phyloP scores from a whole-genome alignment of 306 rosid genomes.

The Trifolium dubium region DNA sequence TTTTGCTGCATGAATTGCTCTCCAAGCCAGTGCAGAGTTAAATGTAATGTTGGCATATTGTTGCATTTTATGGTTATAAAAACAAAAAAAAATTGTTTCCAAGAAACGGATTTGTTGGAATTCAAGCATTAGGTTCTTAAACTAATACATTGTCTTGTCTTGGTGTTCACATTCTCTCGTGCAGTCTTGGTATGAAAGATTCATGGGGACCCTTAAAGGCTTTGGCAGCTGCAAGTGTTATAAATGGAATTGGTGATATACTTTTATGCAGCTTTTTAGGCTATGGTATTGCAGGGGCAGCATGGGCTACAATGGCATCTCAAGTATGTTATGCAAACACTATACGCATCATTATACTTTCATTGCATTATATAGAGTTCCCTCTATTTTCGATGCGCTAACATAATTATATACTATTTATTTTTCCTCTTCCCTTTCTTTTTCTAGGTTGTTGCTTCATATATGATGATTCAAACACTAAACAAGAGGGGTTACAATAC shows the following conservation, averaged over 20 bases:
- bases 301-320: constrained; percentile 86
- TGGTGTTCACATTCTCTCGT: constrained; percentile 11
- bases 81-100: too few relatives aligned
- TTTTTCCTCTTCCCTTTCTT: constrained; percentile 6
- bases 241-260: constrained; percentile 71
- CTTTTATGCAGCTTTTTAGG: constrained; percentile 61
- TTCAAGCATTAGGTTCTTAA: neutral
- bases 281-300: constrained; percentile 83
- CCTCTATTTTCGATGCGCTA: neutral
- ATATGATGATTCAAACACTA: constrained; percentile 65
- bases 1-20: neutral
- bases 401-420: neutral
- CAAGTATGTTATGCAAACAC: constrained; percentile 54
- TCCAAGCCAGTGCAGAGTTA: neutral
- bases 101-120: neutral
- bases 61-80: neutral
- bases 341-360: neutral
- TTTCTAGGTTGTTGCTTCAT: constrained; percentile 69
- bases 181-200: constrained; percentile 93
- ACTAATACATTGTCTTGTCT: constrained; percentile 17
- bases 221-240: constrained; percentile 64
- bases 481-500: constrained; percentile 68
- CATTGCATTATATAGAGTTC: neutral
- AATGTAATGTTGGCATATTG: neutral
- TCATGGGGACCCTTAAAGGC: constrained; percentile 90